Conservation (phyloP, 768 basidiomycete species). For the Nidularia sp. region DNA sequence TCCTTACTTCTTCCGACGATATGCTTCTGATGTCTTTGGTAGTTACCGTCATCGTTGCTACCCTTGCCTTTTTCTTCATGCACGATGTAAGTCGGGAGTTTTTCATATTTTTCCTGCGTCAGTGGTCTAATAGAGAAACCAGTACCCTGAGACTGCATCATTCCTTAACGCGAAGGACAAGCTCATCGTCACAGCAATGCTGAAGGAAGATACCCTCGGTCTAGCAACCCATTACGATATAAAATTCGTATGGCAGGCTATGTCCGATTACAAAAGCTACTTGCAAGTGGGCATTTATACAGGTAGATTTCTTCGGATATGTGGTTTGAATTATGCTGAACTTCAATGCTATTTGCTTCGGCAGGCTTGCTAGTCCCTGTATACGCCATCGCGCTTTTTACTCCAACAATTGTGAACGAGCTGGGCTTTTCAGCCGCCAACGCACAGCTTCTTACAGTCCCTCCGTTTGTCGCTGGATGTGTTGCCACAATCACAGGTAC, state of each 20-base stretch:
- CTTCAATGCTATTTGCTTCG: neutral
- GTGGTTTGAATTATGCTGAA: neutral
- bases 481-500: conserved; percentile 31
- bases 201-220: conserved; percentile 40
- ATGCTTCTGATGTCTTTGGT: too few relatives aligned
- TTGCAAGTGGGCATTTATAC: conserved; percentile 35
- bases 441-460: conserved; percentile 49
- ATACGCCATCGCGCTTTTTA: conserved; percentile 42
- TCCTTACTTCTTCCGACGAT: too few relatives aligned
- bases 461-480: conserved; percentile 45
- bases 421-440: conserved; percentile 44
- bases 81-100: conserved; percentile 36
- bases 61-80: conserved; percentile 45
- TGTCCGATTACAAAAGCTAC: conserved; percentile 42
- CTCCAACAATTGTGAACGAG: conserved; percentile 45
- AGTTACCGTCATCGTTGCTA: conserved; percentile 35
- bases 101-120: neutral
- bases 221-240: conserved; percentile 40
- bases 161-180: conserved; percentile 48
- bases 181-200: conserved; percentile 27
- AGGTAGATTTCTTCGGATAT: conserved; percentile 20
- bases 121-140: neutral
- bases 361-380: conserved; percentile 36
- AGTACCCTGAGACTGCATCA: conserved; percentile 57
- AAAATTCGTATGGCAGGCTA: conserved; percentile 44